Conservation (phyloP, 495 filamentous ascomycete genomes). For the Bacidia gigantensis region DNA sequence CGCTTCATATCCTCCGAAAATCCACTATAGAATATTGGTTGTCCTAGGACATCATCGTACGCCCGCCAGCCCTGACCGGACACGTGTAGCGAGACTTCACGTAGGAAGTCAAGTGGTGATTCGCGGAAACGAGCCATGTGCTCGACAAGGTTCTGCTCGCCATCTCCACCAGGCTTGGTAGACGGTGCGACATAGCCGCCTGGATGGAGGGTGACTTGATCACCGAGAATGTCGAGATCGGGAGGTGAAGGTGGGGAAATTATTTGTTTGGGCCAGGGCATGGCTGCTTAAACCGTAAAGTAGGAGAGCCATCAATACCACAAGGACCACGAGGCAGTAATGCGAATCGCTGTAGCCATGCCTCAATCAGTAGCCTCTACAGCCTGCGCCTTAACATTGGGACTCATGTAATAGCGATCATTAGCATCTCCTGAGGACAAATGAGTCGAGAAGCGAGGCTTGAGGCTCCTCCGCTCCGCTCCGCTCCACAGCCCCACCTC, state of each 20-base stretch:
- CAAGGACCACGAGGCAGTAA: too few relatives aligned
- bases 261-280: conserved; percentile 12
- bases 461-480: not conserved
- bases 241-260: conserved; percentile 43
- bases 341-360: too few relatives aligned
- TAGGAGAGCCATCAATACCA: not conserved
- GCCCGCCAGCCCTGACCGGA: conserved; percentile 85
- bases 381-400: too few relatives aligned
- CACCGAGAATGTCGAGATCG: conserved; percentile 69
- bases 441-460: too few relatives aligned
- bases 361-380: too few relatives aligned
- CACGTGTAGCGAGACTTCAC: conserved; percentile 81
- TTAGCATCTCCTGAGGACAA: too few relatives aligned
- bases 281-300: not conserved
- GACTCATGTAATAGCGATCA: too few relatives aligned
- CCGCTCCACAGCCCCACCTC: not conserved
- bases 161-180: conserved; percentile 27
- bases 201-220: conserved; percentile 66
- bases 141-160: conserved; percentile 62
- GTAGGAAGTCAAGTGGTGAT: conserved; percentile 66
- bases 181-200: conserved; percentile 51
- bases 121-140: conserved; percentile 70
- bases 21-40: conserved; percentile 83
- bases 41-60: conserved; percentile 81
- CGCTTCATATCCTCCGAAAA: conserved; percentile 83